Percentiles rank a stretch among this genome's conserved stretches.
phyloP scores from a whole-genome alignment of 345 rosid genomes.

The Xanthoceras sorbifolium region DNA sequence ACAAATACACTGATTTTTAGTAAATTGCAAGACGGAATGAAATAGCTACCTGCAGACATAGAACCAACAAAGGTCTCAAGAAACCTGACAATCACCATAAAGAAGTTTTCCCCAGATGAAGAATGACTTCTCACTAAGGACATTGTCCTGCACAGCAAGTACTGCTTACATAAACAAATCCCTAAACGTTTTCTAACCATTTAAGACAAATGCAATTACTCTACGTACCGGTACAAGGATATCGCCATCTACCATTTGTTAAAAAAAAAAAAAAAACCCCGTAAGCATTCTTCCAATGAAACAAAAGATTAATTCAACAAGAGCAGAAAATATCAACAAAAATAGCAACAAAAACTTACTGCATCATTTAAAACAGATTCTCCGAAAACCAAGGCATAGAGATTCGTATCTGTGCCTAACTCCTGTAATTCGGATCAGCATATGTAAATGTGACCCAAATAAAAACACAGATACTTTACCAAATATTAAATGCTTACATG shows the following conservation, averaged over 20 bases:
- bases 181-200: neutral
- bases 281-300: conserved; percentile 2
- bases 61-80: conserved; percentile 98
- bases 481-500: neutral
- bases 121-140: conserved; percentile 76
- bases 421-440: conserved; percentile 56
- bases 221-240: conserved; percentile 87
- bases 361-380: conserved; percentile 99
- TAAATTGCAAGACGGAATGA: conserved; percentile 20
- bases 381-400: conserved; percentile 96
- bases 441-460: neutral
- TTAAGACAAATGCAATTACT: conserved; percentile 21
- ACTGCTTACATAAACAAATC: conserved; percentile 25
- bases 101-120: conserved; percentile 66
- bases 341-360: conserved; percentile 49
- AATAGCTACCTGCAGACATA: conserved; percentile 82
- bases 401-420: conserved; percentile 91
- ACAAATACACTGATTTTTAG: neutral
- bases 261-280: conserved; percentile 19
- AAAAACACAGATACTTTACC: neutral
- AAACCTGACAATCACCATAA: conserved; percentile 86
- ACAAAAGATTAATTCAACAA: conserved; percentile 17
- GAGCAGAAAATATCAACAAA: conserved; percentile 15
- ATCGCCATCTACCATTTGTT: conserved; percentile 75
- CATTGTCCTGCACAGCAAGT: conserved; percentile 81